phyloP scores from a whole-genome alignment of 2,329 filamentous ascomycete genomes.

The Stylonectria norvegica region DNA sequence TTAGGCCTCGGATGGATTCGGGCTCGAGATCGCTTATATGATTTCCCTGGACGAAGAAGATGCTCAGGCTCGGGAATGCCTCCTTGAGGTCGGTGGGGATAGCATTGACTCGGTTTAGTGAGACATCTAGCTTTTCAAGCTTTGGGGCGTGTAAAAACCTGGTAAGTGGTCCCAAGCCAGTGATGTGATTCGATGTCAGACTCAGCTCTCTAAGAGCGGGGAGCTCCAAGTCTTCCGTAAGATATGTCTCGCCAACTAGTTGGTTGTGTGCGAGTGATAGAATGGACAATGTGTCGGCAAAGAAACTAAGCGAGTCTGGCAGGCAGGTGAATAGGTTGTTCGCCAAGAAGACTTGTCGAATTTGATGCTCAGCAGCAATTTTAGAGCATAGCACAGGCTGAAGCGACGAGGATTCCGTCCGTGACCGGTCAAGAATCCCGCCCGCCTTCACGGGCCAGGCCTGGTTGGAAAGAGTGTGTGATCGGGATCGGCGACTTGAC shows the following conservation, averaged over 20 bases:
- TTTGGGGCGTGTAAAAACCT: conserved; percentile 67
- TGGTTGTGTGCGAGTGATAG: conserved; percentile 76
- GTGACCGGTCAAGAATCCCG: conserved; percentile 68
- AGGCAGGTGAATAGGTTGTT: conserved; percentile 72
- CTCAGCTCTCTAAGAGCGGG: conserved; percentile 75
- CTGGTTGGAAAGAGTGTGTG: conserved; percentile 45
- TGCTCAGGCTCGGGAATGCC: conserved; percentile 65
- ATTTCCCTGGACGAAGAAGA: conserved; percentile 76
- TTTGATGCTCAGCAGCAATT: conserved; percentile 50
- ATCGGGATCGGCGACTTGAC: conserved; percentile 42
- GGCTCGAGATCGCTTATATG: conserved; percentile 69
- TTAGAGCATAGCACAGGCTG: conserved; percentile 56
- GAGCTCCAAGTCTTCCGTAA: conserved; percentile 65
- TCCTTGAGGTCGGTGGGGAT: conserved; percentile 62
- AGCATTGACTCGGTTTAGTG: conserved; percentile 72
- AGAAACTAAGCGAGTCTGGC: conserved; percentile 67
- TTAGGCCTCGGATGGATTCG: conserved; percentile 69
- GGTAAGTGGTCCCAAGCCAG: conserved; percentile 63
- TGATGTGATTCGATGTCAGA: conserved; percentile 70
- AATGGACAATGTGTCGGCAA: conserved; percentile 66
- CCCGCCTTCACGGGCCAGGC: conserved; percentile 55
- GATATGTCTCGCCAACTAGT: conserved; percentile 60
- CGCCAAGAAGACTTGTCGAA: conserved; percentile 63
- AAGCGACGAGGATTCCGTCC: conserved; percentile 59
- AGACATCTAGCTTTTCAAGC: conserved; percentile 75